These are phyloP conservation scores for Aspergillus sclerotialis DNA, from an alignment of 2,329 filamentous ascomycete species.

Conservation along the genomic window DNA sequence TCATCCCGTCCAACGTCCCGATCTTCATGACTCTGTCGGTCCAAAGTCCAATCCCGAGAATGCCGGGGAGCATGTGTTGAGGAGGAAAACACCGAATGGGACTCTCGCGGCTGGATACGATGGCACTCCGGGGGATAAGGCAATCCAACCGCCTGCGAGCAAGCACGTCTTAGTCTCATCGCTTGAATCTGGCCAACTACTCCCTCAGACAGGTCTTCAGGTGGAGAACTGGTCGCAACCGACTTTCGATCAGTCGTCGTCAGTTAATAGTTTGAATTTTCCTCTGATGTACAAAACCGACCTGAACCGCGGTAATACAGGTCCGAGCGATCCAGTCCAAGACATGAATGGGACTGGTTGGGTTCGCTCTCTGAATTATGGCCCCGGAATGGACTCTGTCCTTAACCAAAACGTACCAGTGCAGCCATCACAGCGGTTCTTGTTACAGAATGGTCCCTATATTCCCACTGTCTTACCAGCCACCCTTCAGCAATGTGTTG, in stretches of 20 bases:
- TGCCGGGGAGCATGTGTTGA: conserved; percentile 64
- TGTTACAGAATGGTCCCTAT: conserved; percentile 42
- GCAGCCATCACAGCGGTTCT: conserved; percentile 31
- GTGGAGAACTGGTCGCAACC: conserved; percentile 27
- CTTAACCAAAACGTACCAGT: conserved; percentile 50
- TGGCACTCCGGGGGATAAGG: conserved; percentile 67
- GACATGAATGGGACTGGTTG: conserved; percentile 31
- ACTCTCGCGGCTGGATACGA: conserved; percentile 89
- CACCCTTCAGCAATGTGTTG: conserved; percentile 49
- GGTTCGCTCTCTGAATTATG: conserved; percentile 38
- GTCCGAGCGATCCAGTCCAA: conserved; percentile 24
- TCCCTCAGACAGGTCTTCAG: conserved; percentile 25
- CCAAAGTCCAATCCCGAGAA: conserved; percentile 17
- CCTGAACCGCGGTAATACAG: conserved; percentile 15
- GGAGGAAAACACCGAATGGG: conserved; percentile 90
- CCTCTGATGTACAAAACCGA: conserved; percentile 34
- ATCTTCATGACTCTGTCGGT: conserved; percentile 19
- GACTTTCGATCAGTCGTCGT: conserved; percentile 20
- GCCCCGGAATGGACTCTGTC: conserved; percentile 54
- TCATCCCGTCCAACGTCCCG: conserved; percentile 32
- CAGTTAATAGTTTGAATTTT: conserved; percentile 29
- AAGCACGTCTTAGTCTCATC: conserved; percentile 78
- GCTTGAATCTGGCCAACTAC: conserved; percentile 34
- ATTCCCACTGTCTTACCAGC: conserved; percentile 55
- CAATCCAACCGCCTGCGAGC: conserved; percentile 64